Evolutionary conservation across 2,329 filamentous ascomycete species (phyloP).

Genomic region (Colletotrichum theobromicola): DNA sequence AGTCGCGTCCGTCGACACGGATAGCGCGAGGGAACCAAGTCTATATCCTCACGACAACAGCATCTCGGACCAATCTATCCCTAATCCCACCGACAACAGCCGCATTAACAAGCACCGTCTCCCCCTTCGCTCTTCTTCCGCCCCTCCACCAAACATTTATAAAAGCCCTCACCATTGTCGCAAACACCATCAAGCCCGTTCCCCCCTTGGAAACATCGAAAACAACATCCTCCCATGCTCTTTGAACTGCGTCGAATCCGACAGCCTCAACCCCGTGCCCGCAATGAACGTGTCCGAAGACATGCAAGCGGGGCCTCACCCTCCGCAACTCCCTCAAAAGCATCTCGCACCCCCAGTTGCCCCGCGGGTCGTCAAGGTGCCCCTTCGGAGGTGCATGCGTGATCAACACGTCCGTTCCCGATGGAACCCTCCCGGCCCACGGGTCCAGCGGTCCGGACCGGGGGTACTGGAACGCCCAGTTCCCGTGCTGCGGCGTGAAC

Average conservation of each 20-base stretch:
- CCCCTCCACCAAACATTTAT: background rate
- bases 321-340: slow-evolving; percentile 35
- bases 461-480: slow-evolving; percentile 48
- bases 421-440: slow-evolving; percentile 29
- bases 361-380: slow-evolving; percentile 37
- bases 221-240: slow-evolving; percentile 26
- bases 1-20: no score
- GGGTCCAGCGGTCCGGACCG: slow-evolving; percentile 25
- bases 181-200: background rate
- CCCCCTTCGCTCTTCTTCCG: background rate
- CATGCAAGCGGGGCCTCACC: slow-evolving; percentile 34
- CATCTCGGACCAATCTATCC: background rate
- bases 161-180: background rate
- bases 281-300: slow-evolving; percentile 44
- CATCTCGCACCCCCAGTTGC: slow-evolving; percentile 32
- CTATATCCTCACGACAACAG: slow-evolving; percentile 2
- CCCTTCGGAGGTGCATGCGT: slow-evolving; percentile 42
- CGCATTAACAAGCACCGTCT: slow-evolving; percentile 7
- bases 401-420: slow-evolving; percentile 39
- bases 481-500: slow-evolving; percentile 34
- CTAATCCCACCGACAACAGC: background rate
- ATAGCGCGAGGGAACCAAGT: no score
- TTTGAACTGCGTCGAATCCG: slow-evolving; percentile 32
- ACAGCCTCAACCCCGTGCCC: slow-evolving; percentile 35
- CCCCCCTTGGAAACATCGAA: background rate